These are phyloP conservation scores for Magnolia officinalis DNA, from an alignment of 164 flowering plant genomes.

Conservation along the genomic window DNA sequence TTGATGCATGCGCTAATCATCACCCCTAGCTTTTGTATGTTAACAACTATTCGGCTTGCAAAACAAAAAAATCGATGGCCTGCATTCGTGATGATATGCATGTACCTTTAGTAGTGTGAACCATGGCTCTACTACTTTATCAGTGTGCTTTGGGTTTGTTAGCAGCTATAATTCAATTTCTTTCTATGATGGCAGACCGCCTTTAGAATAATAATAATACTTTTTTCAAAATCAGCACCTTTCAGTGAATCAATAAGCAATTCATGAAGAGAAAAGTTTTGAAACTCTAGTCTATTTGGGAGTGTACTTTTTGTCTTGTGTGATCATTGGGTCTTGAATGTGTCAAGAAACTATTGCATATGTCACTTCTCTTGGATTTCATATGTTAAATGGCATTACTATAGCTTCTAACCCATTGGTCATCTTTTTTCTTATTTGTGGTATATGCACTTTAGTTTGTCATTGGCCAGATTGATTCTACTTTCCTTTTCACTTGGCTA, in stretches of 20 bases:
- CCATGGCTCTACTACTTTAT: conserved; percentile 20
- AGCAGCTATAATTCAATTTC: conserved; percentile 8
- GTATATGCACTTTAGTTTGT: conserved; percentile 20
- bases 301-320: conserved; percentile 26
- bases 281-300: not conserved
- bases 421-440: not conserved
- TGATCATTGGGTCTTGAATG: conserved; percentile 15
- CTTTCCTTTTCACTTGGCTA: conserved; percentile 6
- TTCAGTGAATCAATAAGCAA: conserved; percentile 13
- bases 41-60: conserved; percentile 5
- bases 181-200: conserved; percentile 38
- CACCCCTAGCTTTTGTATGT: not conserved
- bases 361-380: conserved; percentile 21
- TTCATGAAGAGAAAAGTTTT: conserved; percentile 3
- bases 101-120: conserved; percentile 12
- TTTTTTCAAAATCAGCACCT: conserved; percentile 4
- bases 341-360: conserved; percentile 12
- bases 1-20: not conserved
- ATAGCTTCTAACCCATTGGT: not conserved
- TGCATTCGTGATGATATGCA: conserved; percentile 21
- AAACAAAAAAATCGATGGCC: conserved; percentile 14
- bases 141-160: conserved; percentile 13
- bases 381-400: conserved; percentile 16
- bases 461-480: not conserved
- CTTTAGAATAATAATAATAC: conserved; percentile 8